Percentiles rank a stretch among this genome's conserved stretches.
These are phyloP conservation scores for Lachnellula occidentalis DNA, from an alignment of 2,329 filamentous ascomycete genomes.

Conservation along the genomic window DNA sequence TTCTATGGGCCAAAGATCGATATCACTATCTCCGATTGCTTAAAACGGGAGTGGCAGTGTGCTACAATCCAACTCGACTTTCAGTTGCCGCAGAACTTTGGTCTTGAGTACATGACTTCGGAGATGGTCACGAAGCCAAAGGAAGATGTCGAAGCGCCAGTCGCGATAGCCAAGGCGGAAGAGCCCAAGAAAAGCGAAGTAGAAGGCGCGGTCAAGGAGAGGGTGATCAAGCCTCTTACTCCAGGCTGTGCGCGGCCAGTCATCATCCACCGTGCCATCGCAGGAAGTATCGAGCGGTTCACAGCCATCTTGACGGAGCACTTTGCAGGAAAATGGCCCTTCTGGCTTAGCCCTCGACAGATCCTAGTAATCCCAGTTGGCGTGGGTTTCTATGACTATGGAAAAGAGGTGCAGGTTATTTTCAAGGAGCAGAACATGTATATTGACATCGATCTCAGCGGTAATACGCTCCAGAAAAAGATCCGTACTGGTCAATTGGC, in stretches of 20 bases:
- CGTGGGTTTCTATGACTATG: slow-evolving; percentile 66
- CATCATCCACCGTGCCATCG: slow-evolving; percentile 81
- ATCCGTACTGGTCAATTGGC: slow-evolving; percentile 74
- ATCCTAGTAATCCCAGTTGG: slow-evolving; percentile 75
- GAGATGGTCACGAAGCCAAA: slow-evolving; percentile 48
- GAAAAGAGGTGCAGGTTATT: slow-evolving; percentile 63
- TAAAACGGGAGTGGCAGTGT: slow-evolving; percentile 80
- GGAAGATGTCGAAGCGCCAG: slow-evolving; percentile 30
- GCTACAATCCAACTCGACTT: slow-evolving; percentile 95
- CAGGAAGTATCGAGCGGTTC: slow-evolving; percentile 63
- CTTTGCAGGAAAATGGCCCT: slow-evolving; percentile 82
- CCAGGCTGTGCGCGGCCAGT: slow-evolving; percentile 73
- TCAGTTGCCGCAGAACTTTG: slow-evolving; percentile 79
- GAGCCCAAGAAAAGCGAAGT: slow-evolving; percentile 36
- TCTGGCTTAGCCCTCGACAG: slow-evolving; percentile 82
- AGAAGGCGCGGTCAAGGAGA: slow-evolving; percentile 38
- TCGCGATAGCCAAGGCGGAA: slow-evolving; percentile 36
- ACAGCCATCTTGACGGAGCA: slow-evolving; percentile 78
- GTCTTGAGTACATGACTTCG: slow-evolving; percentile 77
- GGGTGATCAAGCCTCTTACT: slow-evolving; percentile 46
- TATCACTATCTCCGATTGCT: slow-evolving; percentile 84
- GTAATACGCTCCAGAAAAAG: slow-evolving; percentile 86
- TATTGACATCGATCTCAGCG: slow-evolving; percentile 64
- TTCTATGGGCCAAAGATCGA: slow-evolving; percentile 99
- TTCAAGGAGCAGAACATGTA: slow-evolving; percentile 66